phyloP scores from a whole-genome alignment of 2,329 filamentous ascomycete species.

The Apiospora pterosperma region DNA sequence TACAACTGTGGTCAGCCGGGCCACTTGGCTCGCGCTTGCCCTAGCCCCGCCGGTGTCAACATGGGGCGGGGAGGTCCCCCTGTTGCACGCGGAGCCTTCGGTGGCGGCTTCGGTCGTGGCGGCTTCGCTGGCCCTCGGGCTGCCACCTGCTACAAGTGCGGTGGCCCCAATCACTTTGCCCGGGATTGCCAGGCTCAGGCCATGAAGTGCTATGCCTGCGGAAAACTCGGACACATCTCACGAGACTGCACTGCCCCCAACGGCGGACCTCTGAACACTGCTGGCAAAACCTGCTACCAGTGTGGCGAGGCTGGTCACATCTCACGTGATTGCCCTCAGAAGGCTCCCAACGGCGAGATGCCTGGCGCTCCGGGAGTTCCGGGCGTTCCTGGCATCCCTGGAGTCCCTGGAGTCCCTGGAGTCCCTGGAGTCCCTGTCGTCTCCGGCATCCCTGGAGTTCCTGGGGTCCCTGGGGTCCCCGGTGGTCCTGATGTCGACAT shows the following conservation, averaged over 20 bases:
- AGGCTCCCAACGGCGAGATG: constrained; percentile 52
- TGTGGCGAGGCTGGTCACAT: constrained; percentile 96
- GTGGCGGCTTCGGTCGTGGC: constrained; percentile 63
- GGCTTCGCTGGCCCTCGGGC: constrained; percentile 68
- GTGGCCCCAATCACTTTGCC: constrained; percentile 94
- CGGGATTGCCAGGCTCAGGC: constrained; percentile 97
- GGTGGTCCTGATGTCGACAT: constrained; percentile 23
- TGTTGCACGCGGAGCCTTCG: constrained; percentile 68
- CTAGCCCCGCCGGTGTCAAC: constrained; percentile 60
- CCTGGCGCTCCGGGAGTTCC: background rate
- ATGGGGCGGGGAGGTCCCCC: constrained; percentile 65
- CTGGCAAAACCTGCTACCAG: constrained; percentile 98
- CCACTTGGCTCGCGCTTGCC: constrained; percentile 90
- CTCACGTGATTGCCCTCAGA: constrained; percentile 87
- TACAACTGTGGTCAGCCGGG: constrained; percentile 94
- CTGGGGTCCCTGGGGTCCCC: background rate
- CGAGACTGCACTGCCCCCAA: constrained; percentile 94
- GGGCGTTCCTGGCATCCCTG: background rate
- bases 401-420: background rate
- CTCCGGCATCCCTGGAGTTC: background rate
- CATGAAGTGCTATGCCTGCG: constrained; percentile 98
- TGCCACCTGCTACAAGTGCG: constrained; percentile 72
- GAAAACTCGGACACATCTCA: constrained; percentile 92
- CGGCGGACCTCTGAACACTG: constrained; percentile 90
- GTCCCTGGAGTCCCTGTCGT: background rate